Evolutionary conservation across 176 grass and related monocot genomes (phyloP), one percentile per base, ranked within the genome.

Genomic region (Lolium multiflorum): DNA sequence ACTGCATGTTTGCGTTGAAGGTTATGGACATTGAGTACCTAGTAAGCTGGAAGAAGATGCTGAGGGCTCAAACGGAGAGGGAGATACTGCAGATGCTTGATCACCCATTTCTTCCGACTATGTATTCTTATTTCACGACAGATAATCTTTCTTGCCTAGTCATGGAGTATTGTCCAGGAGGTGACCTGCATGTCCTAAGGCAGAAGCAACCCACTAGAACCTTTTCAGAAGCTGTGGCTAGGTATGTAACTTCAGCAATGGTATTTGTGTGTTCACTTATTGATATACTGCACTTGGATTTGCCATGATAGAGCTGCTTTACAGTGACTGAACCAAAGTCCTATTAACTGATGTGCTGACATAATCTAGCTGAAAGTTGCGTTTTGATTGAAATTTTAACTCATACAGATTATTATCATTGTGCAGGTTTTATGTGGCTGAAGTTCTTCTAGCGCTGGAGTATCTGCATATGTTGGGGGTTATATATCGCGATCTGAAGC

Each of bases 381-480:
- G 17, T 49, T 51, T 75, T 71, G 63, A 83, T 17, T 58, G 81
- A 77, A 55, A 15, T 79, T 76, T 20, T 90, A 82, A 78, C 73
- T 83, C 35, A 58, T 6, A 52, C 62, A 13, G 1, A 72, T 57
- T 77, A 15, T 76, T 81, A 16, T 44, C 41, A 26, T 89, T 74
- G 81, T 85, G 7, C 81, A 99, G 97, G 80, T 96, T 99, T 64
- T 99, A 99, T 89, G 90, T 92, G 10, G 90, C 94, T 31, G 97
- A 99, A 87, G 92, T 99, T 55, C 94, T 99, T 47, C 81, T 99
- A 69, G 97, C 97, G 16, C 79, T 99, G 90, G 97, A 99, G 82
- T 99, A 99, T 77, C 87, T 99, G 24, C 97, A 99, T 87, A 94
- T 99, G 97, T 87, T 99, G 86, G 97, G 97, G 28, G 97, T 99